Conservation (phyloP, 148 eudicot species). For the Euryodendron excelsum region DNA sequence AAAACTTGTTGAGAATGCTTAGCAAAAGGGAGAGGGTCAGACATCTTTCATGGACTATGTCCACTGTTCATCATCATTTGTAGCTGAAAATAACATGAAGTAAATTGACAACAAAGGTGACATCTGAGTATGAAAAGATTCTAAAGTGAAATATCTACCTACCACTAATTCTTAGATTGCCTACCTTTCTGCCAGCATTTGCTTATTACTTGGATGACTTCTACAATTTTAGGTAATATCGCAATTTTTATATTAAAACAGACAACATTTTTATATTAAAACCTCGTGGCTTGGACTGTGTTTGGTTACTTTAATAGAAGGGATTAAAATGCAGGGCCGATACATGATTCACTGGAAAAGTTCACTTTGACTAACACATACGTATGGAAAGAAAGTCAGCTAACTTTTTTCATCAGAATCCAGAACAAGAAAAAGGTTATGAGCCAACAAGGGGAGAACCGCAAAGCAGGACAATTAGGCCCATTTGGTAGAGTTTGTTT, state of each 20-base stretch:
- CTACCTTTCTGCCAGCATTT: neutral
- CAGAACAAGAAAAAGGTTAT: neutral
- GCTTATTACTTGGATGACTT: neutral
- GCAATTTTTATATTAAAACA: no score
- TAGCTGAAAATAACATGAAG: neutral
- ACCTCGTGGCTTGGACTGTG: no score
- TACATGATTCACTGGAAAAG: no score
- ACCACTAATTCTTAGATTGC: neutral
- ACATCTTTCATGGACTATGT: neutral
- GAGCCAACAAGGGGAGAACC: neutral
- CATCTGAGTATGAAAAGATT: neutral
- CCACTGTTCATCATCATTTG: neutral
- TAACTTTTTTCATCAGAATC: no score
- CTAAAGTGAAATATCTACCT: neutral
- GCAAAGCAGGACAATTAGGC: neutral
- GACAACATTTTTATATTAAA: no score
- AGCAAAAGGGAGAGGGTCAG: no score
- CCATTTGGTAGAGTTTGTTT: no score
- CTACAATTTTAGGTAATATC: neutral
- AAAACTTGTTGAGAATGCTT: neutral
- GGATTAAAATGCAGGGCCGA: no score
- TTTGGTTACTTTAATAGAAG: no score
- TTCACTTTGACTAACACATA: no score
- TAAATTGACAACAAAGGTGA: conserved; percentile 4
- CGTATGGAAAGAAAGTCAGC: no score